Evolutionary conservation across 2,329 filamentous ascomycete species (phyloP), one percentile per base, ranked within the genome.

Genomic region (Epichloe gansuensis): DNA sequence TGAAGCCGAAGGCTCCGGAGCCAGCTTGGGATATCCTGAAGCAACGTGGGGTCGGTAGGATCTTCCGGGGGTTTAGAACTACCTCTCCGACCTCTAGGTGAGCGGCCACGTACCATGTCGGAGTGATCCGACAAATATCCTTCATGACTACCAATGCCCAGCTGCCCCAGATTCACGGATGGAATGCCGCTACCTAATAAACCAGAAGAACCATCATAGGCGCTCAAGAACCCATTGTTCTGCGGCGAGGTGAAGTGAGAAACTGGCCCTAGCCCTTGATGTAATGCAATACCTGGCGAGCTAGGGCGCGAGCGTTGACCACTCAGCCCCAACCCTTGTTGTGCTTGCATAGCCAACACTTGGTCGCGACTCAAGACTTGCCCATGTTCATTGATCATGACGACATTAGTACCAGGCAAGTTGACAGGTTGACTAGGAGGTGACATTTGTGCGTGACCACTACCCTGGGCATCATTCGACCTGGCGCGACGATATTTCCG

Each of bases 51-150:
- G 68, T 98, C 93, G 21, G 91, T 97, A 4, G 93, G 93, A 63
- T 98, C 93, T 74, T 98, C 93, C 46, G 93, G 93, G 93, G 93
- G 93, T 77, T 97, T 98, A 43, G 89, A 95, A 75, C 85, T 96
- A 58, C 93, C 93, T 59, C 93, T 80, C 57, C 93, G 83, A 61
- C 93, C 93, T 60, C 93, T 83, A 53, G 93, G 93, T 54, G 91
- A 97, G 52, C 93, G 84, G 49, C 93, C 93, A 56, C 93, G 86
- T 52, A 81, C 80, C 69, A 96, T 87, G 59, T 96, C 91, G 42
- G 89, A 94, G 64, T 95, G 89, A 64, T 97, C 93, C 27, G 91
- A 95, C 49, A 95, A 74, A 66, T 97, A 96, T 43, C 89, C 89
- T 67, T 94, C 89, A 56, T 83, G 82, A 44, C 79, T 77, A 43